Conservation (phyloP, 495 filamentous ascomycete species). For the Elaphomyces granulatus region DNA sequence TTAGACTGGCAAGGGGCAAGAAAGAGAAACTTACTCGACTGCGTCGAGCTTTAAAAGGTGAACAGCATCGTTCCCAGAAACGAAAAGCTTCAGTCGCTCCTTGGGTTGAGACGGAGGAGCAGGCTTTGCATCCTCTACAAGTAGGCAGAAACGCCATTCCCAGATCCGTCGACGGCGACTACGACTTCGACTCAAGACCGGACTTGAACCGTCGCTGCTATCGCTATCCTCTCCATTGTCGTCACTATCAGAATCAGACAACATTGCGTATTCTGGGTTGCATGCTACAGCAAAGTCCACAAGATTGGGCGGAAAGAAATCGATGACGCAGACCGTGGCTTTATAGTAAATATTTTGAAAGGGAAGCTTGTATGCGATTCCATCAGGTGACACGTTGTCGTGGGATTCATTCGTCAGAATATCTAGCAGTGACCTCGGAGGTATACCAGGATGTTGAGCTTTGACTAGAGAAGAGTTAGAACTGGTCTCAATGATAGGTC, state of each 20-base stretch:
- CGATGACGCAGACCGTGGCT: constrained; percentile 55
- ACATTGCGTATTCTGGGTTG: constrained; percentile 28
- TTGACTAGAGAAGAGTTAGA: constrained; percentile 16
- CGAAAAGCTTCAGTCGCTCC: constrained; percentile 44
- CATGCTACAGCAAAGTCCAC: constrained; percentile 54
- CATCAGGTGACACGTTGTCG: constrained; percentile 27
- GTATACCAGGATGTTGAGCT: constrained; percentile 16
- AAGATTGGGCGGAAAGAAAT: constrained; percentile 60
- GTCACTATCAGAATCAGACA: constrained; percentile 32
- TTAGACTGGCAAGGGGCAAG: not conserved
- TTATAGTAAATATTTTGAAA: constrained; percentile 66
- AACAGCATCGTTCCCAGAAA: constrained; percentile 50
- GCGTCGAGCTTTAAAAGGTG: constrained; percentile 52
- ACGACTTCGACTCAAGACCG: constrained; percentile 3
- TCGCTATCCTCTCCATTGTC: constrained; percentile 5
- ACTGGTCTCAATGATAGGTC: not conserved
- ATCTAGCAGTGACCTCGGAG: constrained; percentile 21
- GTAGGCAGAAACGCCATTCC: constrained; percentile 69
- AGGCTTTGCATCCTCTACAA: constrained; percentile 46
- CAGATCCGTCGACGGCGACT: constrained; percentile 32
- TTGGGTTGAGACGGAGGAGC: constrained; percentile 19
- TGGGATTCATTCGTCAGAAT: constrained; percentile 30
- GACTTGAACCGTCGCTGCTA: constrained; percentile 20
- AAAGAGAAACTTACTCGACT: constrained; percentile 39
- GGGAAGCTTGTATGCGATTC: constrained; percentile 36